phyloP scores from a whole-genome alignment of 768 basidiomycete genomes.

The Tubosaeta brunneosetosa region DNA sequence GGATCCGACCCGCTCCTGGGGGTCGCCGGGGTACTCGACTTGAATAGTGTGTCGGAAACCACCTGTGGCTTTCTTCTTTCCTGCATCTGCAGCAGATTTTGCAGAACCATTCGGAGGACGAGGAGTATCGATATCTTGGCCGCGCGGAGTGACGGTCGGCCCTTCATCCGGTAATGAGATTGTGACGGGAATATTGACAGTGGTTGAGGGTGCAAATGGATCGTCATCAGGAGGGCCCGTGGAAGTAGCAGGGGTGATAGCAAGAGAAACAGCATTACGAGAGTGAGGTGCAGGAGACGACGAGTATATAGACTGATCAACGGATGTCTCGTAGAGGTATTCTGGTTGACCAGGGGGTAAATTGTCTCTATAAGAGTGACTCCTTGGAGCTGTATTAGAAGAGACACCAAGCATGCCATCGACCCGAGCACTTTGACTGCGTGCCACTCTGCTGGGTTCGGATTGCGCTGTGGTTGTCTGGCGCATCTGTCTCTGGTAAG shows the following conservation, averaged over 20 bases:
- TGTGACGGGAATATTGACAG: slow-evolving; percentile 26
- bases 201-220: slow-evolving; percentile 55
- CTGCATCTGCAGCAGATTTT: slow-evolving; percentile 36
- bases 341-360: slow-evolving; percentile 50
- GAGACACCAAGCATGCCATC: slow-evolving; percentile 37
- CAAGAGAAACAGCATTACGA: slow-evolving; percentile 38
- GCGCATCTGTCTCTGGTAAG: slow-evolving; percentile 78
- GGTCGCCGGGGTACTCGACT: slow-evolving; percentile 81
- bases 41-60: slow-evolving; percentile 90
- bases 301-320: slow-evolving; percentile 50
- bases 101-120: slow-evolving; percentile 24
- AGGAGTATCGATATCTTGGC: slow-evolving; percentile 18
- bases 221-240: slow-evolving; percentile 52
- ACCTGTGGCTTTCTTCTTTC: slow-evolving; percentile 41
- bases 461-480: slow-evolving; percentile 37
- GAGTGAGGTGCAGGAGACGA: slow-evolving; percentile 33
- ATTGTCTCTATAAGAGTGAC: slow-evolving; percentile 48
- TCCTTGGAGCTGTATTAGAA: slow-evolving; percentile 34
- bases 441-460: slow-evolving; percentile 32
- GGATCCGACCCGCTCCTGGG: slow-evolving; percentile 16
- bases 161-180: slow-evolving; percentile 27
- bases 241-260: slow-evolving; percentile 43
- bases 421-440: slow-evolving; percentile 54
- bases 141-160: slow-evolving; percentile 13
- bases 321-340: slow-evolving; percentile 69